Base-by-base conservation (phyloP, 2,329 filamentous ascomycete species). In the Amesomyces nigricolor region DNA sequence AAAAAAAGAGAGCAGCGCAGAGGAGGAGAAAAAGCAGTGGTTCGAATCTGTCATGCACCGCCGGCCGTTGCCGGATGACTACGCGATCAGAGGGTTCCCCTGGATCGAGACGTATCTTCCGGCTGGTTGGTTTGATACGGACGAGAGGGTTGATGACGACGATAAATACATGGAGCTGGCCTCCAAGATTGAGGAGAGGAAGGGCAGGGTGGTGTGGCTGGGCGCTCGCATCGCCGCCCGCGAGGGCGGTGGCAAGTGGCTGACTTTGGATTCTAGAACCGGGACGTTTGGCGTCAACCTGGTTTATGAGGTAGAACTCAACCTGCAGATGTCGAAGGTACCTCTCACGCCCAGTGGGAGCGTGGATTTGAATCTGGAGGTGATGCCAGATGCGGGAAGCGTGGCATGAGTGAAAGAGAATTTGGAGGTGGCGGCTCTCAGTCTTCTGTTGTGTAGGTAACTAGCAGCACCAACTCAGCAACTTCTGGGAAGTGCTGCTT, bases 151-250 rank as follows among this genome's bases (percentile, higher is more conserved):
- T 5, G 84, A 88, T 26, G 85, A 88, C n/a, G 82, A 86, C 10
- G 85, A 88, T 57, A 79, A 83, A 40, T 78, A 78, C 14, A 78
- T 88, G 45, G 85, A 88, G 63, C 68, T 80, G 0, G 70, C 81
- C 0, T 85, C 80, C 0, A 84, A 85, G 66, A 73, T 73, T 0
- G 75, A 77, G 14, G 72, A 79, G n/a, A 73, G 85, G 5, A 77
- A 76, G 35, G 79, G 82, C 51, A 73, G 85, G 0, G 78, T 85
- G 0, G 64, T 88, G 0, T 85, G 79, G 72, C 67, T 86, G 0
- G 82, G 76, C 0, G 72, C 75, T 45, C 72, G 68, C 6, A 72
- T 86, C 4, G 74, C 78, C 0, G 61, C 62, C 2, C 52, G 62
- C 0, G 58, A 51, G 8, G 52, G 35, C 3, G 32, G 32, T 11